phyloP scores from a whole-genome alignment of 148 eudicot species.

The Rhododendron mucronatum region DNA sequence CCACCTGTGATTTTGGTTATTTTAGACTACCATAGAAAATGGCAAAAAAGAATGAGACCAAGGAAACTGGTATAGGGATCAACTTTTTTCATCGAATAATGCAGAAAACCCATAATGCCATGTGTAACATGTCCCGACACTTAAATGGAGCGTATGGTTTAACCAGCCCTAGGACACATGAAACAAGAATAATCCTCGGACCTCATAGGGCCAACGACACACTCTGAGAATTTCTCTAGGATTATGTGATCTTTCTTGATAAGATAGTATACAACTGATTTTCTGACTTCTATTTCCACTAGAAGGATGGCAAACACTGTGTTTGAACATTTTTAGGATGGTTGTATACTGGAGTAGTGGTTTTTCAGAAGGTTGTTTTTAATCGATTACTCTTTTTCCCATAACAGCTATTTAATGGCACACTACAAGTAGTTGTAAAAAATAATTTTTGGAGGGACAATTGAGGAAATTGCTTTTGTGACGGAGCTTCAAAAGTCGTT shows the following conservation, averaged over 20 bases:
- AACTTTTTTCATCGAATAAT: neutral
- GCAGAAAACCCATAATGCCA: neutral
- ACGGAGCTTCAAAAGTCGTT: too few relatives aligned
- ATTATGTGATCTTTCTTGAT: neutral
- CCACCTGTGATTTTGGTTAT: constrained; percentile 55
- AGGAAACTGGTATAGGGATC: neutral
- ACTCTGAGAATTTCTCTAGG: neutral
- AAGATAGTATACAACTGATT: neutral
- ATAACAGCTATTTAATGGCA: too few relatives aligned
- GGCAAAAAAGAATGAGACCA: neutral
- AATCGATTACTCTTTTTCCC: too few relatives aligned
- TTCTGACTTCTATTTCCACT: neutral
- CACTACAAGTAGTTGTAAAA: too few relatives aligned
- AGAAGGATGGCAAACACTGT: neutral
- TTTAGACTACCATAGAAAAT: neutral
- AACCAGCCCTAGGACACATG: neutral
- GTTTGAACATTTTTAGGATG: too few relatives aligned
- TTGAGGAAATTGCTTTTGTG: too few relatives aligned
- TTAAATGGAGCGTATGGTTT: neutral
- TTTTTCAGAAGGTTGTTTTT: too few relatives aligned
- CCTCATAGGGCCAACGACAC: neutral
- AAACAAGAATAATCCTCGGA: neutral
- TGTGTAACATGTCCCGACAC: neutral
- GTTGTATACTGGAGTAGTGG: too few relatives aligned
- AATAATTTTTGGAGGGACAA: too few relatives aligned